Evolutionary conservation across 148 eudicot genomes (phyloP), one percentile per base, ranked within the genome.

Genomic region (Persicaria tinctoria): DNA sequence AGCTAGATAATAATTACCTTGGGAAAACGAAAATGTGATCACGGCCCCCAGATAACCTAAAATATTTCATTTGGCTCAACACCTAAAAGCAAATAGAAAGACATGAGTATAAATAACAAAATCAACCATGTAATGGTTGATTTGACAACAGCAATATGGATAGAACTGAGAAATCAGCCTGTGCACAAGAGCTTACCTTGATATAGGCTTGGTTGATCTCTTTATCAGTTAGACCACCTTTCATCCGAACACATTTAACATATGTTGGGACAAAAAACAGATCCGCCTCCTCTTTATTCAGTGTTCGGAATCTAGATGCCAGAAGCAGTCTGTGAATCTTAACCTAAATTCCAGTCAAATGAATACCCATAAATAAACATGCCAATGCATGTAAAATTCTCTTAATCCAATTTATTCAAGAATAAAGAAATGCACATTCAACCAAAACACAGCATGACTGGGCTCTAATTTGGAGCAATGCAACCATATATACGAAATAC

Each of bases 21-120:
- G 98, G 98, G 78, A 94, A 94, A 57, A 94, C 89, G 80, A 94
- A 94, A 45, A 94, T 81, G 81, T 94, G 98, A 80, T 91, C 77
- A 75, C 98, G 97, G 38, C 98, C 98, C 78, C 93, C 97, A 44
- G 98, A 90, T 79, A 88, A 83, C 78, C 98, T 91, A 82, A 94
- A 94, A 83, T 94, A 84, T 75, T 93, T 95, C 98, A 94, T 94
- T 88, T 91, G 97, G 82, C 93, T 90, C 77, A 94, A 80, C 73
- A 94, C 98, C 98, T 94, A 86, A 79, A 86, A 85, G 81, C 74
- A 84, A 74, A 80, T 48, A 44, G 76, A 77, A 74, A 80, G 38
- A 17, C 46, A 63, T 63, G 46, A 63, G 45, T 20, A 7, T 59
- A 59, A 20, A 60, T 0, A 4, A 18, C 64, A 59, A 59, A 59